Conservation (phyloP, 257 asterid genomes). For the Solanum medicagineum region DNA sequence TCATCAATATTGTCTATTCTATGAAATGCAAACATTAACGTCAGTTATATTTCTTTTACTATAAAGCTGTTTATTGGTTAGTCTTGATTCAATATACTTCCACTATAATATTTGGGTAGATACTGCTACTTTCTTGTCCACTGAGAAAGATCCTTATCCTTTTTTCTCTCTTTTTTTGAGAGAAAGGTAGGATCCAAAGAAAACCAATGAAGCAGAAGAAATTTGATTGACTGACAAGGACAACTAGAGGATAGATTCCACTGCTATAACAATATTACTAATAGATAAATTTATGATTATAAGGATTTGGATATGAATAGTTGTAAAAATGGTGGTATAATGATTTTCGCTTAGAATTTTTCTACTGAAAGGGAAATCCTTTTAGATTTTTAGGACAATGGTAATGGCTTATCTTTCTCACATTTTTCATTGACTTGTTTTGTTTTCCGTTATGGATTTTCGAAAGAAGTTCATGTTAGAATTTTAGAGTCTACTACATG, state of each 20-base stretch:
- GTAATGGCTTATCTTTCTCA: not conserved
- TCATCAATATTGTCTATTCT: no score
- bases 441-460: not conserved
- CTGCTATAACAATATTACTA: not conserved
- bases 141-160: not conserved
- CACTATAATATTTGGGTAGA: not conserved
- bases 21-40: no score
- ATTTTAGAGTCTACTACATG: not conserved
- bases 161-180: not conserved
- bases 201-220: not conserved
- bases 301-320: not conserved
- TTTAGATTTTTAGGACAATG: not conserved
- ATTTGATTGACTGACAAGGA: not conserved
- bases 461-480: not conserved
- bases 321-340: not conserved
- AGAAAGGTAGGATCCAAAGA: not conserved
- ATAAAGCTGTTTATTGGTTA: no score
- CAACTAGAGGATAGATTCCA: not conserved
- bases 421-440: not conserved
- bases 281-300: not conserved
- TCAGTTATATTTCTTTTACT: no score
- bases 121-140: not conserved
- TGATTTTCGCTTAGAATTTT: no score
- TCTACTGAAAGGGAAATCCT: not conserved
- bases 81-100: not conserved